Percentiles rank a stretch among this genome's conserved stretches.
Conservation (phyloP, 345 rosid genomes). For the Populus ilicifolia region DNA sequence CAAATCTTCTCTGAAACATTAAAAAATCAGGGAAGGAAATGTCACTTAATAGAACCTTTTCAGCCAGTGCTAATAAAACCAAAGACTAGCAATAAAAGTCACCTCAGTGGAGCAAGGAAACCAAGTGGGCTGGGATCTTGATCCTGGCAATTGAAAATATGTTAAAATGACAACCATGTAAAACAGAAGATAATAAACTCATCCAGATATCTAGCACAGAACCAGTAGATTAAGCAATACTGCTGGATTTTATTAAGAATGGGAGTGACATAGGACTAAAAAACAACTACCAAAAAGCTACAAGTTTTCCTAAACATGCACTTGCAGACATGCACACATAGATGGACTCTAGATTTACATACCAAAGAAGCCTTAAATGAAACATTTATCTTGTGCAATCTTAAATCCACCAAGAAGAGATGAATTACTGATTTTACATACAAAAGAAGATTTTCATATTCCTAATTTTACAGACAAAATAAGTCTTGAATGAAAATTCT, state of each 20-base stretch:
- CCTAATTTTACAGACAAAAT: neutral
- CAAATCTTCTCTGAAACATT: slow-evolving; percentile 45
- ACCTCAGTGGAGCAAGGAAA: slow-evolving; percentile 55
- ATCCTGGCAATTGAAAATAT: slow-evolving; percentile 31
- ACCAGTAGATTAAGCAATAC: neutral
- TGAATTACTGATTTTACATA: neutral
- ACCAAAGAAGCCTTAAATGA: neutral
- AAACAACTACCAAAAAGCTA: neutral
- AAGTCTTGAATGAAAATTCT: neutral
- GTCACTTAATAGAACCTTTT: slow-evolving; percentile 6
- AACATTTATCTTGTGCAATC: neutral
- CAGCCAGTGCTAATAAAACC: slow-evolving; percentile 3
- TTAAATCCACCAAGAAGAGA: neutral
- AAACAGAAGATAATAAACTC: neutral
- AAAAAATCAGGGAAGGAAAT: slow-evolving; percentile 8
- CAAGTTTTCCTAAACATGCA: neutral
- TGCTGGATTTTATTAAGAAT: neutral
- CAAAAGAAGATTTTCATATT: neutral
- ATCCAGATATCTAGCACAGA: neutral
- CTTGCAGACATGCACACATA: neutral
- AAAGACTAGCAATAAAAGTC: slow-evolving; percentile 7
- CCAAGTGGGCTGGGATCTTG: slow-evolving; percentile 45
- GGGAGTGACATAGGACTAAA: no score
- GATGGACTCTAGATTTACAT: neutral
- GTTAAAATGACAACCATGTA: slow-evolving; percentile 1